A percentile compares a stretch with the other conserved stretches of the same genome.
Conservation (phyloP, 2,329 filamentous ascomycete species). For the Exserohilum turcica region DNA sequence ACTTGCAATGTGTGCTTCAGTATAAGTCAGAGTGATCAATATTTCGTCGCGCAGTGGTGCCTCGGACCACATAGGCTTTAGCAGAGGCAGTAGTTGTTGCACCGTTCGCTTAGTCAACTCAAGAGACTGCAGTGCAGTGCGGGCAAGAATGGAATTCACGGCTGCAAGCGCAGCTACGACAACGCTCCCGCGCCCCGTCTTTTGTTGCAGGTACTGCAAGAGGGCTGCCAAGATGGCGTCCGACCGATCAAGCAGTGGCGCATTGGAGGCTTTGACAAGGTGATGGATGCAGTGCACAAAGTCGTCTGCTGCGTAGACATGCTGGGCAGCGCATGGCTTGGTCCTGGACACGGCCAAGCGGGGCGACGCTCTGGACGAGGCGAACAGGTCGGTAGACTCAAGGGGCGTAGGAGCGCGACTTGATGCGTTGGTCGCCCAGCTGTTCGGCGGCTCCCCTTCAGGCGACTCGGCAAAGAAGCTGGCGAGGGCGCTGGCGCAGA, state of each 20-base stretch:
- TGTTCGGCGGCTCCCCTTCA: constrained; percentile 31
- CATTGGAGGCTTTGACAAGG: constrained; percentile 69
- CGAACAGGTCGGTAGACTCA: constrained; percentile 31
- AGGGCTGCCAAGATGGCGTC: constrained; percentile 62
- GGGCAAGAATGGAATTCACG: constrained; percentile 72
- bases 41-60: constrained; percentile 72
- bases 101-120: constrained; percentile 65
- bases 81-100: constrained; percentile 68
- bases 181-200: constrained; percentile 68
- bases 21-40: constrained; percentile 71
- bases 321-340: constrained; percentile 28
- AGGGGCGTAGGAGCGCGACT: constrained; percentile 41
- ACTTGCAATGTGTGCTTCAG: constrained; percentile 51
- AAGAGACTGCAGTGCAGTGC: constrained; percentile 70
- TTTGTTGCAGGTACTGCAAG: constrained; percentile 66
- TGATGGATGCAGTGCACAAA: constrained; percentile 67
- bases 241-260: constrained; percentile 65
- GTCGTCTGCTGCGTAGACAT: constrained; percentile 39
- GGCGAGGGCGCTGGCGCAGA: constrained; percentile 70
- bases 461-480: constrained; percentile 28
- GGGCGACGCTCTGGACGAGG: constrained; percentile 31
- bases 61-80: constrained; percentile 75
- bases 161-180: constrained; percentile 74
- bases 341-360: constrained; percentile 26
- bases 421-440: constrained; percentile 38